Conservation (phyloP, 2,329 filamentous ascomycete species). For the Aspergillus vadensis region DNA sequence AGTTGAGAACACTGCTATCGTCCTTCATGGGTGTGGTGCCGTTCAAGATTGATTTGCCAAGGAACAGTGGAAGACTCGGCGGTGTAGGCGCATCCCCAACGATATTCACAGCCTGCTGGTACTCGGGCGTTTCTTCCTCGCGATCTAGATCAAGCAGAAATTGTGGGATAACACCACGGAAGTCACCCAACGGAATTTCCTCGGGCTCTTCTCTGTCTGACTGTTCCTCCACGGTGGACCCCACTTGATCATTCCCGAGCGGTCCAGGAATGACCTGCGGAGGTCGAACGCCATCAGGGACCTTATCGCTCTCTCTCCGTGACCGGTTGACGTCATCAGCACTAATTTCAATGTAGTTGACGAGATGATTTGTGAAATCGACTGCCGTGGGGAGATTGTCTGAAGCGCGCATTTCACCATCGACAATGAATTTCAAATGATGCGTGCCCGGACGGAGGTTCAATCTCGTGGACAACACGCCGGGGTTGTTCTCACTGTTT, state of each 20-base stretch:
- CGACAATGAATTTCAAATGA: conserved; percentile 93
- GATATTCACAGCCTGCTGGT: conserved; percentile 72
- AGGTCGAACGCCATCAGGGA: conserved; percentile 44
- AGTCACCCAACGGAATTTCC: conserved; percentile 61
- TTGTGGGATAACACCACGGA: conserved; percentile 74
- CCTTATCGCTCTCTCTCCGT: conserved; percentile 39
- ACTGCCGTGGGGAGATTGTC: conserved; percentile 88
- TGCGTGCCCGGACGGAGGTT: conserved; percentile 90
- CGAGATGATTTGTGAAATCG: conserved; percentile 95
- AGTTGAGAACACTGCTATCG: conserved; percentile 93
- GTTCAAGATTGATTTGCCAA: conserved; percentile 93
- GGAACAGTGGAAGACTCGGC: conserved; percentile 82
- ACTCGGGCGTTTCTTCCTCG: conserved; percentile 73
- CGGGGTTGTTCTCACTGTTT: conserved; percentile 48
- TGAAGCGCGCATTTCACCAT: conserved; percentile 89
- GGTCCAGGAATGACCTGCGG: conserved; percentile 47
- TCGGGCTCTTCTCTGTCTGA: conserved; percentile 51
- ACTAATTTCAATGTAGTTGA: conserved; percentile 96
- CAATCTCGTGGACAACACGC: conserved; percentile 74
- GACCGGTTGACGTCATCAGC: conserved; percentile 63
- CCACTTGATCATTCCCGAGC: conserved; percentile 33
- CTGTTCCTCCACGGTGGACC: conserved; percentile 47
- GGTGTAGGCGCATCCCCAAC: conserved; percentile 80
- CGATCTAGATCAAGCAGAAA: conserved; percentile 85
- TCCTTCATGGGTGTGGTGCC: conserved; percentile 91